phyloP scores from a whole-genome alignment of 345 rosid species.

The Brassica carinata region DNA sequence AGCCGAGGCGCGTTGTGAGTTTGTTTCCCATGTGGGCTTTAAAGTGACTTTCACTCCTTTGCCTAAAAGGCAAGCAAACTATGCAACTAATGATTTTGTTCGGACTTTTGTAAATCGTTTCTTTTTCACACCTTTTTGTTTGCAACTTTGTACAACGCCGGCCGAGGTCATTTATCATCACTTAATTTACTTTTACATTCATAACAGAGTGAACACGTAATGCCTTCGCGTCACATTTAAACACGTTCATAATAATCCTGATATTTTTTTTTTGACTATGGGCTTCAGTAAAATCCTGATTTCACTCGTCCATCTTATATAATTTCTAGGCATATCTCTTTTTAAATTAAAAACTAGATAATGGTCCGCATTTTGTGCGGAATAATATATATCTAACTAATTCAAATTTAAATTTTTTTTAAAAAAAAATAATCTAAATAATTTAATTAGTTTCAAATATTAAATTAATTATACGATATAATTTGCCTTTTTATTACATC shows the following conservation, averaged over 20 bases:
- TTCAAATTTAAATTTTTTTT: too few relatives aligned
- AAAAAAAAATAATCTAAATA: too few relatives aligned
- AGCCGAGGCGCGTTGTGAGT: constrained; percentile 41
- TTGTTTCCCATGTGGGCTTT: constrained; percentile 32
- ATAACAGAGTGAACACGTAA: constrained; percentile 2
- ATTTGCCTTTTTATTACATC: too few relatives aligned
- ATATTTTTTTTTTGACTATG: not conserved
- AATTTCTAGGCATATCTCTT: too few relatives aligned
- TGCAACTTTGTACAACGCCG: not conserved
- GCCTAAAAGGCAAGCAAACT: constrained; percentile 37
- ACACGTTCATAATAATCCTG: constrained; percentile 6
- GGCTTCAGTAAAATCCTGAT: not conserved
- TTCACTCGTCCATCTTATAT: not conserved
- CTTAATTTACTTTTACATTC: constrained; percentile 12
- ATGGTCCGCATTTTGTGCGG: too few relatives aligned
- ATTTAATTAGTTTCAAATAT: too few relatives aligned
- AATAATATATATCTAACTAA: too few relatives aligned
- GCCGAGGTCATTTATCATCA: not conserved
- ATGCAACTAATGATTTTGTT: constrained; percentile 36
- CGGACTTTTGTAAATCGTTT: not conserved
- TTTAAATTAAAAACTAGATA: too few relatives aligned
- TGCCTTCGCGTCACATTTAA: not conserved
- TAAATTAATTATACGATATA: too few relatives aligned
- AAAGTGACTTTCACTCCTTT: constrained; percentile 32
- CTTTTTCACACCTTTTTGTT: not conserved